phyloP scores from a whole-genome alignment of 306 rosid genomes.

The Inga oerstediana region DNA sequence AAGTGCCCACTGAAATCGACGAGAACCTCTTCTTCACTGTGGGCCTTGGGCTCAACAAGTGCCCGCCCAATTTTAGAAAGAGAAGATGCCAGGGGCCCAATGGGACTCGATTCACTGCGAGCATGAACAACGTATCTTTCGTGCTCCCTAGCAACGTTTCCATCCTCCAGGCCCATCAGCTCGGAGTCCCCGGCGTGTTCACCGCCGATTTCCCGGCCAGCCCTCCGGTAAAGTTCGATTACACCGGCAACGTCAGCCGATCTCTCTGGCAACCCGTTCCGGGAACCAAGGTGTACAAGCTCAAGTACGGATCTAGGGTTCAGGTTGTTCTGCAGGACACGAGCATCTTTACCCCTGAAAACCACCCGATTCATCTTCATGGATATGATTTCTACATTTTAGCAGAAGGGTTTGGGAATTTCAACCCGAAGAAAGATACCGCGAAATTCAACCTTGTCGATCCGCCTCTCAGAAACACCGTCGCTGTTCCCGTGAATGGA shows the following conservation, averaged over 20 bases:
- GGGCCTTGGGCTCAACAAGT: constrained; percentile 77
- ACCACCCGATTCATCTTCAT: constrained; percentile 91
- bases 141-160: constrained; percentile 65
- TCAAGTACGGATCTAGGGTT: constrained; percentile 75
- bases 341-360: constrained; percentile 72
- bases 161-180: constrained; percentile 73
- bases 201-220: constrained; percentile 77
- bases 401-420: constrained; percentile 91
- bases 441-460: constrained; percentile 81
- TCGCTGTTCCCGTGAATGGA: constrained; percentile 78
- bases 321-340: constrained; percentile 89
- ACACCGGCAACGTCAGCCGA: constrained; percentile 84
- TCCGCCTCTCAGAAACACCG: constrained; percentile 90
- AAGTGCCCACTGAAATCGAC: constrained; percentile 69
- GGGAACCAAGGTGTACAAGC: constrained; percentile 65
- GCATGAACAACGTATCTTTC: constrained; percentile 89
- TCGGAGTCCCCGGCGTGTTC: constrained; percentile 62
- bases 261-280: constrained; percentile 73
- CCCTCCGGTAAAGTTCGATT: constrained; percentile 72
- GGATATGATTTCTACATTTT: constrained; percentile 87
- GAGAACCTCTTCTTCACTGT: constrained; percentile 75
- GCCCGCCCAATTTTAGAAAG: constrained; percentile 54
- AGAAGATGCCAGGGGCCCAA: constrained; percentile 83
- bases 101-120: constrained; percentile 83
- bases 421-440: constrained; percentile 62